A percentile compares a stretch with the other conserved stretches of the same genome.
phyloP scores from a whole-genome alignment of 2,329 filamentous ascomycete genomes.

The Boeremia exigua region DNA sequence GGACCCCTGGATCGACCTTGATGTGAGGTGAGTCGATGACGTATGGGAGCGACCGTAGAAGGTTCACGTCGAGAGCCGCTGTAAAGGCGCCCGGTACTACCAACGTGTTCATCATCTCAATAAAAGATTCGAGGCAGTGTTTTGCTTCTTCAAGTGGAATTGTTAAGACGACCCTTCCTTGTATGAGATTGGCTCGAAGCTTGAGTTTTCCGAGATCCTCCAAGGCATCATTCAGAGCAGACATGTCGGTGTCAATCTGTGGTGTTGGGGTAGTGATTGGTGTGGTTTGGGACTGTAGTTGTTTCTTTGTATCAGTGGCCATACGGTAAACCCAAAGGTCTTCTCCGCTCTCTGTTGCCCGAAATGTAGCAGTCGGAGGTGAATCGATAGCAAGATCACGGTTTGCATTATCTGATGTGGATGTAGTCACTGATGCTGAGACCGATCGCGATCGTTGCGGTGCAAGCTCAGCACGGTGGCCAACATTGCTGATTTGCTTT shows the following conservation, averaged over 20 bases:
- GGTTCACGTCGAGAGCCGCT: constrained; percentile 19
- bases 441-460: constrained; percentile 8
- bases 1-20: constrained; percentile 30
- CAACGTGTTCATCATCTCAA: constrained; percentile 20
- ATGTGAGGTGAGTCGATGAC: constrained; percentile 37
- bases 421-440: neutral
- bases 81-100: constrained; percentile 29
- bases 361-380: neutral
- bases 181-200: constrained; percentile 23
- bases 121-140: constrained; percentile 31
- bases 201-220: constrained; percentile 35
- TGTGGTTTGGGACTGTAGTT: constrained; percentile 30
- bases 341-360: neutral
- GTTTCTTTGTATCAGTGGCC: constrained; percentile 32
- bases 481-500: constrained; percentile 23
- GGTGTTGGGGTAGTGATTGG: constrained; percentile 28
- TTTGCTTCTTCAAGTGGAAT: constrained; percentile 26
- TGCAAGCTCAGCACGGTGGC: neutral
- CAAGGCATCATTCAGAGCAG: constrained; percentile 33
- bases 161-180: constrained; percentile 16
- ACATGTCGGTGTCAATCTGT: constrained; percentile 36
- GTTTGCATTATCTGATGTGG: neutral
- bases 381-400: neutral
- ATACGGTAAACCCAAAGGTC: constrained; percentile 37
- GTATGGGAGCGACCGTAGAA: constrained; percentile 31